These are phyloP conservation scores for Aspergillus ostianus DNA, from an alignment of 495 filamentous ascomycete species.

Conservation along the genomic window DNA sequence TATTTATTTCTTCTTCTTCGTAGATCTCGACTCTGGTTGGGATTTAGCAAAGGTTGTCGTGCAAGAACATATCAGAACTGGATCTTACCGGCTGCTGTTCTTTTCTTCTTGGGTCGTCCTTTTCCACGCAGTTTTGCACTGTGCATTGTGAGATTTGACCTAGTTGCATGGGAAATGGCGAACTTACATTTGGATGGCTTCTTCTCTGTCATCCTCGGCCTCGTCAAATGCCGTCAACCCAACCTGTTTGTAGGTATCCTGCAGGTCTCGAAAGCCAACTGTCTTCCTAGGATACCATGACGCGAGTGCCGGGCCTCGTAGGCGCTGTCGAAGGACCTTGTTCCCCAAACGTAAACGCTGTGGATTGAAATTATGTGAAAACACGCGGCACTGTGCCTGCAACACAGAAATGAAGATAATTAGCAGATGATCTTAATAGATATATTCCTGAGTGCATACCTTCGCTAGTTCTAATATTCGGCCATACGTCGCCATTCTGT, in stretches of 20 bases:
- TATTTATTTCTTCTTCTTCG: constrained; percentile 46
- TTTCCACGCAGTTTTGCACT: constrained; percentile 80
- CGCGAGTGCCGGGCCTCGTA: constrained; percentile 72
- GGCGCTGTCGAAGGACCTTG: constrained; percentile 80
- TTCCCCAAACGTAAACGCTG: constrained; percentile 75
- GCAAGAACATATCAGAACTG: neutral
- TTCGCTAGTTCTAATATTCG: constrained; percentile 77
- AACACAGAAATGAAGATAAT: neutral
- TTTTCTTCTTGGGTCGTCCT: constrained; percentile 89
- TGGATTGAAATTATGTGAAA: constrained; percentile 88
- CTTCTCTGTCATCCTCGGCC: constrained; percentile 72
- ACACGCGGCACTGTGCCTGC: constrained; percentile 86
- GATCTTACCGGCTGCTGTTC: constrained; percentile 59
- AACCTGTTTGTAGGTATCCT: constrained; percentile 47
- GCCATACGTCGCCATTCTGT: constrained; percentile 67
- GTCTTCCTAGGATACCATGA: constrained; percentile 82
- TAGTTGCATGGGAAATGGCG: neutral
- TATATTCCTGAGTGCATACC: constrained; percentile 45
- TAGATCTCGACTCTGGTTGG: constrained; percentile 35
- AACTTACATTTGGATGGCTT: constrained; percentile 66
- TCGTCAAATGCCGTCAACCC: constrained; percentile 68
- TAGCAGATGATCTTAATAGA: neutral
- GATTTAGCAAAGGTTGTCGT: constrained; percentile 5
- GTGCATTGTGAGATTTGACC: constrained; percentile 9
- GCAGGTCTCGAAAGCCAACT: constrained; percentile 66